These are phyloP conservation scores for Apiosordaria backusii DNA, from an alignment of 495 filamentous ascomycete species.

Conservation along the genomic window DNA sequence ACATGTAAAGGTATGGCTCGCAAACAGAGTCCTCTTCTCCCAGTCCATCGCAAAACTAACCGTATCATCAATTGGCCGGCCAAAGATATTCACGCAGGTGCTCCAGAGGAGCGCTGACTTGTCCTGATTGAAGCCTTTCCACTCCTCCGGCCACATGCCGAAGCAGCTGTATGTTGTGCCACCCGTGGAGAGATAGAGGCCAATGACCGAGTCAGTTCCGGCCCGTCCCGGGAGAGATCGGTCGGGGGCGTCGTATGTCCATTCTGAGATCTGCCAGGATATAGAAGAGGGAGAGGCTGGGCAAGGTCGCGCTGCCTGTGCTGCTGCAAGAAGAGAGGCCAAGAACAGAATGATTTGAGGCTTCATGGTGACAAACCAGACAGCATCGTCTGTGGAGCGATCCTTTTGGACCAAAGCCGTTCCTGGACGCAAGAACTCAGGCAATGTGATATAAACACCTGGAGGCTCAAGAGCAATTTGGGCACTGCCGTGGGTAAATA, in stretches of 20 bases:
- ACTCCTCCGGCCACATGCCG: conserved; percentile 1
- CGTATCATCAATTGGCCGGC: neutral
- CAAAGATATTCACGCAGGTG: neutral
- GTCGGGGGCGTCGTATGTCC: neutral
- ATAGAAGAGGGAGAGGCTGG: neutral
- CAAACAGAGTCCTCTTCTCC: neutral
- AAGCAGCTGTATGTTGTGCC: conserved; percentile 5
- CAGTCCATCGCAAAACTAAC: conserved; percentile 1
- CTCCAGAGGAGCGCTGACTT: neutral
- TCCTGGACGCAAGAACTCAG: neutral
- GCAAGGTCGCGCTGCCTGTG: neutral
- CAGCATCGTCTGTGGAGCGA: neutral
- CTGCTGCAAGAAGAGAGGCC: neutral
- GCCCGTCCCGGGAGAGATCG: neutral
- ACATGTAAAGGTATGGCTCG: neutral
- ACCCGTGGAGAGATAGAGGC: neutral
- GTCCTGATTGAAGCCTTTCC: neutral
- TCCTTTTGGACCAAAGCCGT: neutral
- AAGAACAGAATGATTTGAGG: neutral
- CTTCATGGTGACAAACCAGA: neutral
- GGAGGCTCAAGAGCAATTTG: neutral
- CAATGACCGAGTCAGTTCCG: neutral
- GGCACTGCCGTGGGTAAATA: neutral
- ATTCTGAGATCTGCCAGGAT: neutral
- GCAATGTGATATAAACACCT: neutral